Percentiles rank a stretch among this genome's conserved stretches.
These are phyloP conservation scores for Collybia nuda DNA, from an alignment of 768 basidiomycete species.

Conservation along the genomic window DNA sequence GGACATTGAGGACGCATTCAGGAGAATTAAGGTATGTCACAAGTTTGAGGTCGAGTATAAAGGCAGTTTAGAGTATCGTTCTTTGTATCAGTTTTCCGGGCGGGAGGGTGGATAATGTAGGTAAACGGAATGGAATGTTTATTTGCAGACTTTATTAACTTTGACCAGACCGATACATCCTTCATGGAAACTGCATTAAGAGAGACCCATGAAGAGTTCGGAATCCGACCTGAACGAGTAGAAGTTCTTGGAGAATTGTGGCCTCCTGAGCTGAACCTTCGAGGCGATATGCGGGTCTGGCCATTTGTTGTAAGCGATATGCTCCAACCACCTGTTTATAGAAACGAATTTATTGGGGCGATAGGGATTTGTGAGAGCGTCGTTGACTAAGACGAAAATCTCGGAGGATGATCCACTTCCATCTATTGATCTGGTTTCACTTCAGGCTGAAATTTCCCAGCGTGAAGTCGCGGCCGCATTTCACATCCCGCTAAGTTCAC, in stretches of 20 bases:
- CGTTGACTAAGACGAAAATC: constrained; percentile 9
- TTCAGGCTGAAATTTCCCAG: constrained; percentile 46
- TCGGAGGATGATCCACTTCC: constrained; percentile 50
- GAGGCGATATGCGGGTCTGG: constrained; percentile 65
- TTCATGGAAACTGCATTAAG: constrained; percentile 60
- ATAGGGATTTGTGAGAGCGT: constrained; percentile 40
- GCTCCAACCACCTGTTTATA: constrained; percentile 8
- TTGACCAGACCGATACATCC: constrained; percentile 47
- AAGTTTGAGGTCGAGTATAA: not conserved
- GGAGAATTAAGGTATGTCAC: constrained; percentile 74
- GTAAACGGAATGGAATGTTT: constrained; percentile 9
- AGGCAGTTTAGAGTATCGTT: not conserved
- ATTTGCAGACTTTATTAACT: constrained; percentile 2
- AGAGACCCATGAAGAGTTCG: constrained; percentile 76
- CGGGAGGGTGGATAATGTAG: constrained; percentile 64
- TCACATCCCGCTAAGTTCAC: constrained; percentile 62
- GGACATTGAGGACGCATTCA: constrained; percentile 64
- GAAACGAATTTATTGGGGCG: not conserved
- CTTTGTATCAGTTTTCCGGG: constrained; percentile 63
- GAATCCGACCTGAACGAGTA: constrained; percentile 55
- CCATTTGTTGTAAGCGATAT: constrained; percentile 65
- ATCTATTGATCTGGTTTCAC: constrained; percentile 52
- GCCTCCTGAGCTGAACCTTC: constrained; percentile 57
- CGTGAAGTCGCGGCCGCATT: constrained; percentile 70
- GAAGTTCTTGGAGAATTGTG: constrained; percentile 68